These are phyloP conservation scores for Pseudoneurospora amorphoporcata DNA, from an alignment of 495 filamentous ascomycete species.

Conservation along the genomic window DNA sequence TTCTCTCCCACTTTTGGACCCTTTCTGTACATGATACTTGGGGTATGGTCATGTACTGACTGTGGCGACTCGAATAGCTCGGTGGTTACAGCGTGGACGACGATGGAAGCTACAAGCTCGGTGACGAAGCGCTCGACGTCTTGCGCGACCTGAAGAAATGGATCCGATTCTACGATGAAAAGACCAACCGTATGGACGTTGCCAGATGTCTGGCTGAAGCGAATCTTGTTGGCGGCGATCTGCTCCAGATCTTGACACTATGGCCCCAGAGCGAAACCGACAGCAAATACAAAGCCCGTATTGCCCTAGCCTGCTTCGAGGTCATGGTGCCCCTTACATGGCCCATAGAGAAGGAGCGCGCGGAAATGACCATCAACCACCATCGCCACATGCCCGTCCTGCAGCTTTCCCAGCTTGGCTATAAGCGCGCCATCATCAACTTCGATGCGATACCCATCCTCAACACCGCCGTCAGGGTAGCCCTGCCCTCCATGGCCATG, in stretches of 20 bases:
- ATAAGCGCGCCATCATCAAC: conserved; percentile 81
- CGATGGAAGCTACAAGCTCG: conserved; percentile 68
- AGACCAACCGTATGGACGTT: conserved; percentile 88
- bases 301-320: conserved; percentile 77
- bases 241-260: conserved; percentile 75
- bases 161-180: conserved; percentile 91
- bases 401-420: conserved; percentile 73
- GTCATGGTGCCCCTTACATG: conserved; percentile 91
- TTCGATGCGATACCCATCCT: conserved; percentile 68
- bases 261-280: conserved; percentile 67
- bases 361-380: conserved; percentile 84
- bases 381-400: conserved; percentile 82
- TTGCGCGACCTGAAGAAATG: conserved; percentile 88
- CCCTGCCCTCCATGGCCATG: conserved; percentile 77
- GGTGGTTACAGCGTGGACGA: conserved; percentile 76
- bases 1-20: conserved; percentile 7
- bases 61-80: conserved; percentile 43
- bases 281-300: conserved; percentile 58
- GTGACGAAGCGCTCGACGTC: conserved; percentile 86
- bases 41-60: not conserved
- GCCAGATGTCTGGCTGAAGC: conserved; percentile 86
- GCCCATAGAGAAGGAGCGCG: conserved; percentile 69
- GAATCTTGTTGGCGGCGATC: conserved; percentile 81
- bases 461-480: conserved; percentile 65
- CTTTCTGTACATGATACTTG: not conserved